Base-by-base conservation (phyloP, 441 rosid species). In the Hura crepitans region DNA sequence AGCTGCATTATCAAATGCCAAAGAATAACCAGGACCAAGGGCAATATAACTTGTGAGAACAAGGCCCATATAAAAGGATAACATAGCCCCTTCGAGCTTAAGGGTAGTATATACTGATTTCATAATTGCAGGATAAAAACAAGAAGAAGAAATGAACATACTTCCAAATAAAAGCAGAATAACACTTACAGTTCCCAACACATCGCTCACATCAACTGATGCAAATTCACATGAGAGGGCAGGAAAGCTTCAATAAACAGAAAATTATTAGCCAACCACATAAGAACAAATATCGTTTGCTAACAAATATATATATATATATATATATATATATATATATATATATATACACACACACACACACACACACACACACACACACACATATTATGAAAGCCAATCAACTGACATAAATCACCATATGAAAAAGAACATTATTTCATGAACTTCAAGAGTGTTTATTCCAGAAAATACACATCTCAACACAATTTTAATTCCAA, bases 181-280 rank as follows among this genome's bases (percentile, higher is more conserved):
- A 70, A 70, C 72, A 89, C 99, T 91, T 87, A 96, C 98, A 51
- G 99, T 93, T 85, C 98, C 99, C 85, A 96, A 79, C 75, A 91
- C 91, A 39, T 96, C 98, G 74, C 92, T 91, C 81, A 96, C 96
- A 66, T 89, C 99, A 70, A 96, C 85, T 0, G 98, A 84, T 58
- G 98, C 98, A 84, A 96, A 96, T 85, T 96, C 99, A 79, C 99
- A 96, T 46, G 99, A 96, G 64, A 96, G 93, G 12, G 96, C 81
- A 65, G 98, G 99, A 86, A 96, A 93, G 82, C 99, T 93, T 74
- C 87, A 86, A 72, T 49, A 72, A 63, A 65, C 3, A 28, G 70
- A n/a, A 66, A 47, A 53, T 58, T 33, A 71, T 75, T 31, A 81
- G 77, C 56, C 39, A 77, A 53, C 28, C 45, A 57, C 35, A 64